Evolutionary conservation across 768 basidiomycete genomes (phyloP), one percentile per base, ranked within the genome.

Genomic region (Rhodotorula kratochvilovae): DNA sequence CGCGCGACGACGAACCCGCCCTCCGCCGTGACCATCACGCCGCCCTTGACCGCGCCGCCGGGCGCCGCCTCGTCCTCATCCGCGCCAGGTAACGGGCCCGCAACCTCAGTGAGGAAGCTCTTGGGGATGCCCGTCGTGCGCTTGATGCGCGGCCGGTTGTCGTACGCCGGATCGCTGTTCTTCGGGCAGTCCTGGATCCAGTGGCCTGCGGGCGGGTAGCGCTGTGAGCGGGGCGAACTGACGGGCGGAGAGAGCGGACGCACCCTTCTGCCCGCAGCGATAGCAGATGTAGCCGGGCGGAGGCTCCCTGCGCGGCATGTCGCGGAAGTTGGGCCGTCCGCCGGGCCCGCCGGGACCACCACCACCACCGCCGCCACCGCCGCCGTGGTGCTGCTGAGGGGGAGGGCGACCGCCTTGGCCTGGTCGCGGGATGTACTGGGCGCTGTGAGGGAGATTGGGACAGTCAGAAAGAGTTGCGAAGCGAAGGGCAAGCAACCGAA

Each of bases 131-230:
- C 96, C 17, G 96, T 99, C 8, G 96, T 98, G 61, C 96, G 86
- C 79, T 97, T 97, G 80, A 99, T 94, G 36, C 94, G 89, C 58
- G 95, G 95, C 67, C 90, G 84, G 77, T 98, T 89, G 80, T 95
- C 92, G 74, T 89, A 96, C 60, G 94, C 92, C 61, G 92, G 89
- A 79, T 99, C 92, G 76, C 89, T 93, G 80, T 97, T 97, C 12
- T 93, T 96, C 3, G 96, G 96, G 79, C 96, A 99, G 73, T 96
- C 91, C 79, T 99, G 94, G 74, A 99, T 99, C 96, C 96, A 99
- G 79, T 99, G 96, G 51, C 96, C 95, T 97, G 29, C 66, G 46
- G 46, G 67, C 35, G 67, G 13, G 10, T 36, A 4, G 43, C 43
- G 16, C 19, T 35, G 48, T 64, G 43, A 61, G 64, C 31, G 13